Evolutionary conservation across 139 green algal genomes (phyloP).

Genomic region (Yamagishiella unicocca): DNA sequence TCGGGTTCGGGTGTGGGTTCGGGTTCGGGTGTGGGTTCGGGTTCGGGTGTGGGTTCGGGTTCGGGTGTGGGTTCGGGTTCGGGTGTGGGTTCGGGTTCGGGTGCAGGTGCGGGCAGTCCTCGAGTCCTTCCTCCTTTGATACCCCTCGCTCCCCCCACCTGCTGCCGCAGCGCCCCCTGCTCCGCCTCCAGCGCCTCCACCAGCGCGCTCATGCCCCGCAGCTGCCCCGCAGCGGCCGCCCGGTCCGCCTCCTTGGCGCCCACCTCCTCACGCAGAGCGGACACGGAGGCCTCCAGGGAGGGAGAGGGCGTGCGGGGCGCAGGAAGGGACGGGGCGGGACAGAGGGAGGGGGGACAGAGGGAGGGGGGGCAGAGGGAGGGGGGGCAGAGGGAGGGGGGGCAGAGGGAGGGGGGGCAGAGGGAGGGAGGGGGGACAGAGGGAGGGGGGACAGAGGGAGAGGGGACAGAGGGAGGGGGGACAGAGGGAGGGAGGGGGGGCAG

Average conservation of each 20-base stretch:
- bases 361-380: no score
- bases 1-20: no score
- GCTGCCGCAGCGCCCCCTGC: constrained; percentile 20
- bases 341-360: no score
- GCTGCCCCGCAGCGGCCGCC: constrained; percentile 4
- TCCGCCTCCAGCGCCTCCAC: constrained; percentile 45
- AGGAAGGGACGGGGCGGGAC: neutral
- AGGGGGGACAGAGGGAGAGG: neutral
- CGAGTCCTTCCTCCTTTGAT: neutral
- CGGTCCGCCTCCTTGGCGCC: constrained; percentile 28
- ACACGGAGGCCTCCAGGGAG: neutral
- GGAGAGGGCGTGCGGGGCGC: neutral
- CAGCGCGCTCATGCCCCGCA: constrained; percentile 12
- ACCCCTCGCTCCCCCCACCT: neutral
- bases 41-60: no score
- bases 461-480: neutral
- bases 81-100: no score
- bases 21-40: no score
- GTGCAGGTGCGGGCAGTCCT: neutral
- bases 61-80: no score
- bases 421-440: neutral
- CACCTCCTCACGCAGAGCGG: constrained; percentile 7
- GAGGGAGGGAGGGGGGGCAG: neutral
- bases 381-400: neutral
- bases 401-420: no score